phyloP scores from a whole-genome alignment of 352 stramenopile genomes.

The Globisporangium ultimum region DNA sequence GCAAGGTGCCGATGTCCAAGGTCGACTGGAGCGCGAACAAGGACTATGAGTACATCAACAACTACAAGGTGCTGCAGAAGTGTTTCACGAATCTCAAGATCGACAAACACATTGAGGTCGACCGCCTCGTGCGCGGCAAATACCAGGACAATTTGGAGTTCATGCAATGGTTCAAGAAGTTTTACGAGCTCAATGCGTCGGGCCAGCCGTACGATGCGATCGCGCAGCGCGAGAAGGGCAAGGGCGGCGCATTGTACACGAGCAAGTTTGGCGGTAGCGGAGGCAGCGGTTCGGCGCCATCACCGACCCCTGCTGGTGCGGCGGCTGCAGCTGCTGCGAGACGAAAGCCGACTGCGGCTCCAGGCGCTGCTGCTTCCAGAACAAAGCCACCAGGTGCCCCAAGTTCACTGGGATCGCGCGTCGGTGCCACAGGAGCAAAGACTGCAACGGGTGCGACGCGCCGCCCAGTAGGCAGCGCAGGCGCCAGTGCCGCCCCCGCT shows the following conservation, averaged over 20 bases:
- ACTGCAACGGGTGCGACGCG: slow-evolving; percentile 18
- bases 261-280: slow-evolving; percentile 52
- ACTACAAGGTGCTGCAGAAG: slow-evolving; percentile 99
- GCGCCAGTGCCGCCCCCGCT: slow-evolving; percentile 11
- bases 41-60: slow-evolving; percentile 98
- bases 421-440: slow-evolving; percentile 7
- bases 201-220: slow-evolving; percentile 93
- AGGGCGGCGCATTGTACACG: slow-evolving; percentile 87
- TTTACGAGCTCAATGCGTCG: slow-evolving; percentile 89
- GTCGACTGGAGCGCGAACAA: slow-evolving; percentile 98
- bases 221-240: slow-evolving; percentile 90
- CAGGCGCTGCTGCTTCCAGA: slow-evolving; percentile 17
- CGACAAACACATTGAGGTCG: slow-evolving; percentile 96
- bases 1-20: slow-evolving; percentile 94
- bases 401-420: slow-evolving; percentile 22
- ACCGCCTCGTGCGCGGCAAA: slow-evolving; percentile 97
- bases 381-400: slow-evolving; percentile 50
- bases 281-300: slow-evolving; percentile 16
- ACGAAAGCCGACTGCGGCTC: slow-evolving; percentile 36
- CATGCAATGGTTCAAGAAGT: slow-evolving; percentile 98
- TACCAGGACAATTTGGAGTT: slow-evolving; percentile 99
- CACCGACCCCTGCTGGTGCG: slow-evolving; percentile 20
- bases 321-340: slow-evolving; percentile 29
- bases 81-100: slow-evolving; percentile 96
- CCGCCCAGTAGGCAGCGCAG: slow-evolving; percentile 29